phyloP scores from a whole-genome alignment of 2,329 filamentous ascomycete genomes.

The Calonectria pseudoturangicola region DNA sequence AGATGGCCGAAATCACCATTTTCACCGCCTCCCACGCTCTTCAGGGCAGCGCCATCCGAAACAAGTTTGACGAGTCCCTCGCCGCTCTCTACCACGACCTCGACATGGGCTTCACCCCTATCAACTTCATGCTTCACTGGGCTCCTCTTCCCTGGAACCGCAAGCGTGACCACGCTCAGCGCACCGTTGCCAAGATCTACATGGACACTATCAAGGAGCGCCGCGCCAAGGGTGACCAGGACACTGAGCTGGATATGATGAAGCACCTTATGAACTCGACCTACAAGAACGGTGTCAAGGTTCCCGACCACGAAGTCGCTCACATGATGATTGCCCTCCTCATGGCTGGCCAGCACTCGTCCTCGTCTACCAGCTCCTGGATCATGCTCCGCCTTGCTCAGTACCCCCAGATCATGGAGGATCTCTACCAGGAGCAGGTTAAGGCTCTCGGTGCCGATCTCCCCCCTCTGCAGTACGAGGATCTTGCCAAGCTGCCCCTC shows the following conservation, averaged over 20 bases:
- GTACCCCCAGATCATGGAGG: conserved; percentile 85
- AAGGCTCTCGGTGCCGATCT: conserved; percentile 83
- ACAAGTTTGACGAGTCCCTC: conserved; percentile 86
- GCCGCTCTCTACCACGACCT: conserved; percentile 91
- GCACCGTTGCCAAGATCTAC: conserved; percentile 87
- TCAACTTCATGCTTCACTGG: conserved; percentile 95
- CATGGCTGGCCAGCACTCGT: conserved; percentile 94
- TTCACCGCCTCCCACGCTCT: conserved; percentile 91
- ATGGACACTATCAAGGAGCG: conserved; percentile 87
- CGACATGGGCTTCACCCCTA: conserved; percentile 90
- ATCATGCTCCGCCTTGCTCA: conserved; percentile 88
- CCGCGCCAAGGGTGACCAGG: conserved; percentile 70
- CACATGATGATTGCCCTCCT: conserved; percentile 96
- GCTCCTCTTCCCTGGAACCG: conserved; percentile 92
- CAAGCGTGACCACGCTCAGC: conserved; percentile 85
- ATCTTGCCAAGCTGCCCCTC: conserved; percentile 85
- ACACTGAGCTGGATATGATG: conserved; percentile 84
- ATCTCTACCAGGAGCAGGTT: conserved; percentile 89
- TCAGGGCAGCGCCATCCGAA: conserved; percentile 88
- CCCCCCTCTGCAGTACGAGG: conserved; percentile 84
- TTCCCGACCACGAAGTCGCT: conserved; percentile 90
- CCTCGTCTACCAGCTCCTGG: conserved; percentile 89
- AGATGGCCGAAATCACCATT: conserved; percentile 90
- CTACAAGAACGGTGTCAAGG: conserved; percentile 87
- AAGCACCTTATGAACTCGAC: conserved; percentile 90